These are phyloP conservation scores for Alternaria consortialis DNA, from an alignment of 2,329 filamentous ascomycete genomes.

Conservation along the genomic window DNA sequence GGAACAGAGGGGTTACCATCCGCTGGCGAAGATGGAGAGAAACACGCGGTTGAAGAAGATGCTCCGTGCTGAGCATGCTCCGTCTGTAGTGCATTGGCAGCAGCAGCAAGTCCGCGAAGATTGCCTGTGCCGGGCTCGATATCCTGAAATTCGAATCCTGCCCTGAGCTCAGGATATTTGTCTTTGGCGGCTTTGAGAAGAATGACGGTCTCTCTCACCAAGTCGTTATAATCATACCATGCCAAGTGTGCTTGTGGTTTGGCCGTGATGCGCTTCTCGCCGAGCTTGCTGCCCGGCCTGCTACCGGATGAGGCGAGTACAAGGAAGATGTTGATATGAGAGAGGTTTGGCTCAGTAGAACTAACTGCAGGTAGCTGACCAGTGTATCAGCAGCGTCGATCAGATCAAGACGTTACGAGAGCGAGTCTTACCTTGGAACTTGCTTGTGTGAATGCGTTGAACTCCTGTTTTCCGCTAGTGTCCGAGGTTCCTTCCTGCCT, in stretches of 20 bases:
- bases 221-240: conserved; percentile 31
- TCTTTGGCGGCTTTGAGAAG: conserved; percentile 23
- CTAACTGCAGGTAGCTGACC: conserved; percentile 15
- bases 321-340: conserved; percentile 70
- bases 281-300: conserved; percentile 64
- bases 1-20: neutral
- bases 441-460: neutral
- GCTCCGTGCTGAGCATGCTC: conserved; percentile 10
- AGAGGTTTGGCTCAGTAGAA: conserved; percentile 24
- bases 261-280: conserved; percentile 31
- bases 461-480: neutral
- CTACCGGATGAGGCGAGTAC: conserved; percentile 51
- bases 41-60: neutral
- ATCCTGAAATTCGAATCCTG: neutral
- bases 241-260: conserved; percentile 21
- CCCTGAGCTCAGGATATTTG: conserved; percentile 25
- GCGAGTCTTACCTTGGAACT: conserved; percentile 1
- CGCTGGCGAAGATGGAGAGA: neutral
- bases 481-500: neutral
- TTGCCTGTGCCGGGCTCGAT: conserved; percentile 26
- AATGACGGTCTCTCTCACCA: conserved; percentile 25
- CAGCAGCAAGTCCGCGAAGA: conserved; percentile 44
- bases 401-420: neutral
- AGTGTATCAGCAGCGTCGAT: neutral
- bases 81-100: conserved; percentile 40